A percentile compares a stretch with the other conserved stretches of the same genome.
These are phyloP conservation scores for Suillus paluster DNA, from an alignment of 768 basidiomycete genomes.

Conservation along the genomic window DNA sequence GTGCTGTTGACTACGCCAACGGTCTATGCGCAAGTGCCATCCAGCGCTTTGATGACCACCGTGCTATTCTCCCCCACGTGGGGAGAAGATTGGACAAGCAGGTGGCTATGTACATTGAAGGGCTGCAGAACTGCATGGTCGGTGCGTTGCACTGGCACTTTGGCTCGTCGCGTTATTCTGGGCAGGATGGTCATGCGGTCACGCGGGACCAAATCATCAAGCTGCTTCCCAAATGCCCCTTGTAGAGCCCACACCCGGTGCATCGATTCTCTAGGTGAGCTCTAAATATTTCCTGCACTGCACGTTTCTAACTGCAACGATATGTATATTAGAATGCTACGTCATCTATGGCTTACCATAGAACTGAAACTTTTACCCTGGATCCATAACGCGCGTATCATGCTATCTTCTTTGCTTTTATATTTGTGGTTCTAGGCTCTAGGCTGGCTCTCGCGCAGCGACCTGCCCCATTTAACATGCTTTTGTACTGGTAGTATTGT, in stretches of 20 bases:
- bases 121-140: constrained; percentile 71
- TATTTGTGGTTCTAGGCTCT: no score
- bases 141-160: constrained; percentile 78
- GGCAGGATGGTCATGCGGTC: constrained; percentile 53
- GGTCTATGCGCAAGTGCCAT: constrained; percentile 57
- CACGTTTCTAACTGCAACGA: no score
- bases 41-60: constrained; percentile 53
- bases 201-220: constrained; percentile 57
- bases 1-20: constrained; percentile 67
- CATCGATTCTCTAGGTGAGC: no score
- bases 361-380: no score
- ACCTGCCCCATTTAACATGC: no score
- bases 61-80: constrained; percentile 58
- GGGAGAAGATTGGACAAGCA: constrained; percentile 62
- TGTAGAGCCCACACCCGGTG: constrained; percentile 9
- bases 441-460: no score
- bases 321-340: no score
- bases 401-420: no score
- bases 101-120: constrained; percentile 61
- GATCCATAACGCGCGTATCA: no score
- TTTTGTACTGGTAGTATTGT: no score
- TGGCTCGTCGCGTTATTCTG: constrained; percentile 71
- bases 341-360: no score
- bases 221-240: constrained; percentile 45
- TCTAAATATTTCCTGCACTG: no score